Base-by-base conservation (phyloP, 2,329 filamentous ascomycete species). In the Colletotrichum sansevieriae region DNA sequence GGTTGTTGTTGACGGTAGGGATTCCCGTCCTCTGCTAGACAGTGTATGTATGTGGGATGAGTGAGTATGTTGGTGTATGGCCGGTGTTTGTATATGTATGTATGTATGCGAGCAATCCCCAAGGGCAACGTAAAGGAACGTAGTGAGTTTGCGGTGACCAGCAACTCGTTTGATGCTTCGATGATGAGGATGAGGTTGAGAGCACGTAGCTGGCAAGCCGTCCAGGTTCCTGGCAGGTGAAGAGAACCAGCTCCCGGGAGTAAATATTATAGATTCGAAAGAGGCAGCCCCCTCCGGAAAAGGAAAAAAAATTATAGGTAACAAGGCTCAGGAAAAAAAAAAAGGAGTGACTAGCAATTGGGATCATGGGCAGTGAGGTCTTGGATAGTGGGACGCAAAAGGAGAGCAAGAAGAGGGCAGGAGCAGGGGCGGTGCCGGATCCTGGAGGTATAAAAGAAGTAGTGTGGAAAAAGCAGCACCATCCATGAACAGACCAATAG, bases 231-330 rank as follows among this genome's bases (percentile, higher is more conserved):
- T 77, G 77, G 79, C 78, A 74, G 74, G 75, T 78, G 65, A 71
- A 84, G 83, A 87, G 84, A 85, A 81, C 85, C 85, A 85, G 85
- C 84, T 87, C 84, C 81, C 82, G 64, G 63, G 63, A 65, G 55
- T 54, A 72, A 33, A 55, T 78, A 77, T 80, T 80, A 80, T 80
- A 81, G 78, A 78, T 76, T 74, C 77, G 78, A 81, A 81, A 77
- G 77, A 76, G 78, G 78, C 78, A 79, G 81, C 80, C 77, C 80
- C 77, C 46, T 44, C 20, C 51, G 41, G 25, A 58, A 49, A 41
- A 60, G 37, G 33, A 20, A 51, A 56, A 71, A 74, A 70, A 71
- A 72, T 76, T 75, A 75, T 75, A 75, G 71, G 72, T 74, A 75
- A 76, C 70, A 68, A 68, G 63, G 52, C 67, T 63, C 57, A 46